Base-by-base conservation (phyloP, 768 basidiomycete genomes). In the Kwoniella dendrophila region DNA sequence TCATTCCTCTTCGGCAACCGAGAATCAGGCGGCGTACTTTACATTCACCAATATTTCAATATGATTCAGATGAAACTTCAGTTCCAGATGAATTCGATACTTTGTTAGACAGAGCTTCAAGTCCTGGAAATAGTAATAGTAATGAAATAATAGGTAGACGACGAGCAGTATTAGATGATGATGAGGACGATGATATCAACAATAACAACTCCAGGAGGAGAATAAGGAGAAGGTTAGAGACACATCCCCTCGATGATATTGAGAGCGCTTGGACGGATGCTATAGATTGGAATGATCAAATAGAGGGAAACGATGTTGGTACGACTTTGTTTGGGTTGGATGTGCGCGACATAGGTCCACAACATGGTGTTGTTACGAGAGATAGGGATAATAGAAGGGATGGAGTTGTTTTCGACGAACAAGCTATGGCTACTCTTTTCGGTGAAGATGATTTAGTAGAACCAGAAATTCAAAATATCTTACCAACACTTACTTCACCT, bases 361-460 rank as follows among this genome's bases (percentile, higher is more conserved):
- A 53, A 40, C 29, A 53, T 18, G 18, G 33, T 12, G 5, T 27
- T 0, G 3, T 11, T 5, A 5, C 41, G 5, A 8, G 30, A 33
- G 43, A 40, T 34, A 33, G 67, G 51, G 67, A 68, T 45, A 58
- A 47, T n/a, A 64, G 67, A 41, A 18, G 67, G 49, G 62, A 68
- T 55, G 67, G 67, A 2, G 32, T 68, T 4, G 67, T 68, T 2
- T 47, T 68, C n/a, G 66, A 68, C 20, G 49, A 51, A 26, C 8
- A 18, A 7, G 49, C 49, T 33, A 33, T 51, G n/a, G n/a, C n/a
- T n/a, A n/a, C n/a, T n/a, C n/a, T n/a, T n/a, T n/a, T n/a, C n/a
- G n/a, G n/a, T n/a, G n/a, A n/a, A n/a, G n/a, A n/a, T n/a, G n/a
- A n/a, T n/a, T n/a, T n/a, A n/a, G n/a, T n/a, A n/a, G n/a, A n/a